Evolutionary conservation across 331 rosid genomes (phyloP), one percentile per base, ranked within the genome.

Genomic region (Prunus yedoensis): DNA sequence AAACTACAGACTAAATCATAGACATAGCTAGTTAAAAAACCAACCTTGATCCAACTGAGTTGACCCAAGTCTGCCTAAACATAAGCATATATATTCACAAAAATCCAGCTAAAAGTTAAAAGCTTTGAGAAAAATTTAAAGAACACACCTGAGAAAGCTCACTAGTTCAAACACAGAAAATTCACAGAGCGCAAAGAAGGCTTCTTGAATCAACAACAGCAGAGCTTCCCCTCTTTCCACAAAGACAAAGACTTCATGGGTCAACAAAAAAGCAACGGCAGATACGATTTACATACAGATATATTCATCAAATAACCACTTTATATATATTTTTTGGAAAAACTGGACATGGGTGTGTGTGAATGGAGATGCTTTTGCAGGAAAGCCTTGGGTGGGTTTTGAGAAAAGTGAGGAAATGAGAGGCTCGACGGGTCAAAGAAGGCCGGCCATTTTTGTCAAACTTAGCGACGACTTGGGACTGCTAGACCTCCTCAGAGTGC

Each of bases 361-460:
- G 81, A 77, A 80, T 28, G 52, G 60, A 8, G 51, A 10, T 41
- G 64, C 10, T 16, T 43, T 51, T 15, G 66, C 51, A 21, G 61
- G 43, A 35, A 5, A 56, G 56, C 54, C 59, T 65, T n/a, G 35
- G 69, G 52, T 74, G 51, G 66, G 53, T 49, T n/a, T 30, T 59
- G 65, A 14, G 16, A 60, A 52, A 35, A 73, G 78, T 28, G 79
- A 35, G 11, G 61, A 61, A 67, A 25, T 27, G 45, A 49, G 63
- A 67, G 74, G 49, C 47, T 68, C 62, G 62, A 51, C 85, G 90
- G 93, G 91, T 88, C 89, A 91, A 85, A 82, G 67, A 87, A 80
- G 91, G 79, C 70, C 82, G 77, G 85, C 68, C 88, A 84, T 25
- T 27, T 70, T 76, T 71, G 78, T 78, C 71, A 78, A 70, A 47